Percentiles rank a stretch among this genome's conserved stretches.
phyloP scores from a whole-genome alignment of 208 protist species.

The Leishmania guyanensis region DNA sequence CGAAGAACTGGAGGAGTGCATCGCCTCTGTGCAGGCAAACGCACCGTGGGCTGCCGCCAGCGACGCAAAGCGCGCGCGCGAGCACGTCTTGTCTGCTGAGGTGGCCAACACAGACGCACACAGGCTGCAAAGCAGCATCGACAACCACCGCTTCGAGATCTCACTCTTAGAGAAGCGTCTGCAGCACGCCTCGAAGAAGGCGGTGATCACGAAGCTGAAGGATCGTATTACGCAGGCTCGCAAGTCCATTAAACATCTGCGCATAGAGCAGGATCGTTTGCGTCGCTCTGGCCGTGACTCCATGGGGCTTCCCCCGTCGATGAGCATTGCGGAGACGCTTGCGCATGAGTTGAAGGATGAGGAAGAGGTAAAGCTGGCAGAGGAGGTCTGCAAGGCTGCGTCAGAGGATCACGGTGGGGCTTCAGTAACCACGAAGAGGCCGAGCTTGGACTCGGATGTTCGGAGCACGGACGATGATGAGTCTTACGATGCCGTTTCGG shows the following conservation, averaged over 20 bases:
- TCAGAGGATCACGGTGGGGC: constrained; percentile 17
- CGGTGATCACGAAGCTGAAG: constrained; percentile 76
- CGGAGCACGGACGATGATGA: not conserved
- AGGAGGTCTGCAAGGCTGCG: constrained; percentile 21
- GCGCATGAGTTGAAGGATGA: constrained; percentile 52
- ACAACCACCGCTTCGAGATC: constrained; percentile 77
- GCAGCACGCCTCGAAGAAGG: constrained; percentile 66
- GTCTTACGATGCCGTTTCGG: constrained; percentile 2
- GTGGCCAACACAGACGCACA: constrained; percentile 35
- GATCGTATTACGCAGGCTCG: constrained; percentile 73
- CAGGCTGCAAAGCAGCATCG: constrained; percentile 69
- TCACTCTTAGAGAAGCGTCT: constrained; percentile 84
- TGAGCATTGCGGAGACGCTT: constrained; percentile 84
- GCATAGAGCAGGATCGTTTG: constrained; percentile 87
- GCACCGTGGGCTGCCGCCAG: constrained; percentile 68
- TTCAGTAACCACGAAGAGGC: not conserved
- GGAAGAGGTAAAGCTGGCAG: constrained; percentile 31
- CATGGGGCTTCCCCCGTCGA: constrained; percentile 60
- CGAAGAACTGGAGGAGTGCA: constrained; percentile 89
- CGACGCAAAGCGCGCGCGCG: constrained; percentile 57
- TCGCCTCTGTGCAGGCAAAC: constrained; percentile 69
- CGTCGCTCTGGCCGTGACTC: constrained; percentile 63
- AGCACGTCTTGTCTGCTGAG: constrained; percentile 31
- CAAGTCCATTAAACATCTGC: constrained; percentile 73
- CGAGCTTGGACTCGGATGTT: constrained; percentile 11